These are phyloP conservation scores for Termitomyces heimii DNA, from an alignment of 768 basidiomycete genomes.

Conservation along the genomic window DNA sequence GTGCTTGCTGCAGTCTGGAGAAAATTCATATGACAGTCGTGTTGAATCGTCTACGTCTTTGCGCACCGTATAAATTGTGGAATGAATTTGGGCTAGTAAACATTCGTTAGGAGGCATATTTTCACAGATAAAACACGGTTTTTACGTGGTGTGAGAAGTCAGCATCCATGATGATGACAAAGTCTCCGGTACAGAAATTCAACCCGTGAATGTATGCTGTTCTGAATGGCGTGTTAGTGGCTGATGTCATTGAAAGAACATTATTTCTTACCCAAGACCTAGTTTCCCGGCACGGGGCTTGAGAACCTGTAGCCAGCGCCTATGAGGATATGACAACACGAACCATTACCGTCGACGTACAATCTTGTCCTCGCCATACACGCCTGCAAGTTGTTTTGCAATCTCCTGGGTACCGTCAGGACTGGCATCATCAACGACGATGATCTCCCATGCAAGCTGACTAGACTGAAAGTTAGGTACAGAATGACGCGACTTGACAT, in stretches of 20 bases:
- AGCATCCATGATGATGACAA: constrained; percentile 96
- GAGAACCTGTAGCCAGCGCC: constrained; percentile 44
- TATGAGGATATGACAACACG: constrained; percentile 3
- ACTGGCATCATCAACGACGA: constrained; percentile 88
- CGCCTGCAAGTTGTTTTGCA: constrained; percentile 66
- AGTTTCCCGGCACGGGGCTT: constrained; percentile 89
- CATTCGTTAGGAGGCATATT: background rate
- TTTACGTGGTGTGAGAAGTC: constrained; percentile 93
- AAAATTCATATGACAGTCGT: background rate
- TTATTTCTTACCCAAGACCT: constrained; percentile 66
- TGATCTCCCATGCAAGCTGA: constrained; percentile 78
- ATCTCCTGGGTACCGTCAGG: constrained; percentile 92
- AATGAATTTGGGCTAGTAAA: constrained; percentile 82
- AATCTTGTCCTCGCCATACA: constrained; percentile 84
- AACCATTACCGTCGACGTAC: constrained; percentile 31
- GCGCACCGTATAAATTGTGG: constrained; percentile 84
- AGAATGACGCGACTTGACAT: background rate
- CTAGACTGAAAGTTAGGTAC: constrained; percentile 28
- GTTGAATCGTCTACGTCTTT: background rate
- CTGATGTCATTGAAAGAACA: background rate
- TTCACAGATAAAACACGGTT: constrained; percentile 1
- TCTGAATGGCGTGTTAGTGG: constrained; percentile 9
- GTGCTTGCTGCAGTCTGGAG: constrained; percentile 70
- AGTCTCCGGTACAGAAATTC: constrained; percentile 85
- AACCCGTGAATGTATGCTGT: constrained; percentile 93